Evolutionary conservation across 129 eudicot species (phyloP).

Genomic region (Chrysanthemum seticuspe): DNA sequence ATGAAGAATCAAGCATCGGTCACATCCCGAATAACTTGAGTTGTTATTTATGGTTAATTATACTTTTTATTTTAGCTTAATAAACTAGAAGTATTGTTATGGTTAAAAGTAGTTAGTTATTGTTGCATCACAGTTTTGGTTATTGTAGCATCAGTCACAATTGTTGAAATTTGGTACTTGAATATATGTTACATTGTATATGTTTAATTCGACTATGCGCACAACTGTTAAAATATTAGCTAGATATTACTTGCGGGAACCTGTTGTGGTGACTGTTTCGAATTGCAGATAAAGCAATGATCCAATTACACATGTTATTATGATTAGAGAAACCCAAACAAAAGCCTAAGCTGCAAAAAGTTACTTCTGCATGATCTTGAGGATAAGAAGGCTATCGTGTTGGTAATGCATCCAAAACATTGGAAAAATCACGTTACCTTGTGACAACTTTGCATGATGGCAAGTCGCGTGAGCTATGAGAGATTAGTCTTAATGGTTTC

Average conservation of each 20-base stretch:
- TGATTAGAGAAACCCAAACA: conserved; percentile 51
- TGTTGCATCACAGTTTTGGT: too few species aligned
- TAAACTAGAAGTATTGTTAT: too few species aligned
- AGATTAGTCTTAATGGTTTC: conserved; percentile 58
- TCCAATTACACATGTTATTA: conserved; percentile 51
- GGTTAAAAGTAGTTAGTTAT: too few species aligned
- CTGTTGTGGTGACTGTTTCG: conserved; percentile 56
- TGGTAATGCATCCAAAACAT: conserved; percentile 40
- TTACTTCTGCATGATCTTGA: conserved; percentile 45
- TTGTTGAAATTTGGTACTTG: neutral
- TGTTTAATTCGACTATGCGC: conserved; percentile 62
- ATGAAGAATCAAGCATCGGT: too few species aligned
- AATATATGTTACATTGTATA: conserved; percentile 55
- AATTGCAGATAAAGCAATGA: conserved; percentile 55
- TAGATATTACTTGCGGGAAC: conserved; percentile 54
- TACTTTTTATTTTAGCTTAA: too few species aligned
- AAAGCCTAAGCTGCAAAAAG: conserved; percentile 34
- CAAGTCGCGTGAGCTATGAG: conserved; percentile 62
- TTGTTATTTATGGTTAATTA: too few species aligned
- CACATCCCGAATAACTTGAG: too few species aligned
- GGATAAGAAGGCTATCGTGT: conserved; percentile 58
- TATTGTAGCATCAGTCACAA: too few species aligned
- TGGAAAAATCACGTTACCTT: conserved; percentile 50
- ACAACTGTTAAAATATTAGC: conserved; percentile 53
- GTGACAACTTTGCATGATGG: conserved; percentile 62